These are phyloP conservation scores for Candida gigantensis DNA, from an alignment of 1,139 yeast species.

Conservation along the genomic window DNA sequence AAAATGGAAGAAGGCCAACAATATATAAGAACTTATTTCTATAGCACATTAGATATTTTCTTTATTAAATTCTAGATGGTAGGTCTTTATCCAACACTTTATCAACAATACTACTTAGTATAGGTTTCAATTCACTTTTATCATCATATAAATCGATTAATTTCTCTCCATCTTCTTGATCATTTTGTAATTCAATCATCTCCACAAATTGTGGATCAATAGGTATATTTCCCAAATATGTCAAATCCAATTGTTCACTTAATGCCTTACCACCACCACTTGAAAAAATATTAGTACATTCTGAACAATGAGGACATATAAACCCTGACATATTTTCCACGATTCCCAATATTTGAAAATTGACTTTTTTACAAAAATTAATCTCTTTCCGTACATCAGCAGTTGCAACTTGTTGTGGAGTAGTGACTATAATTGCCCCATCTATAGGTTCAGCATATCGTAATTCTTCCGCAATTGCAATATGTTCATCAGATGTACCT, in stretches of 20 bases:
- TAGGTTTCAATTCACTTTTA: conserved; percentile 42
- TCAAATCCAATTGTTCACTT: conserved; percentile 59
- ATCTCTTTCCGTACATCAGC: conserved; percentile 54
- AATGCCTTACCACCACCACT: conserved; percentile 88
- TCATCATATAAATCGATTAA: conserved; percentile 39
- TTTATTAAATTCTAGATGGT: conserved; percentile 29
- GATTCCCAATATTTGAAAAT: conserved; percentile 43
- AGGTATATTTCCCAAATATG: conserved; percentile 84
- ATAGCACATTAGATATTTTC: neutral
- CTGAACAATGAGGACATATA: conserved; percentile 76
- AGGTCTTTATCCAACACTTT: conserved; percentile 41
- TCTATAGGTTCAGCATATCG: conserved; percentile 51
- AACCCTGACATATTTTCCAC: conserved; percentile 53
- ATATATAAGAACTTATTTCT: conserved; percentile 11
- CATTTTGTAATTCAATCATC: conserved; percentile 64
- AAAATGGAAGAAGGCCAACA: conserved; percentile 62
- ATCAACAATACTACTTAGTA: conserved; percentile 54
- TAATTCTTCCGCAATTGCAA: conserved; percentile 91
- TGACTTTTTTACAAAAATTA: conserved; percentile 48
- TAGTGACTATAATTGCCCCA: conserved; percentile 51
- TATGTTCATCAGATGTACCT: conserved; percentile 97
- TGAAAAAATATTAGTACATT: conserved; percentile 87
- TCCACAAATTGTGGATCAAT: conserved; percentile 91
- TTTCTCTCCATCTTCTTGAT: conserved; percentile 22
- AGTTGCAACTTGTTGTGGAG: conserved; percentile 57